A percentile compares a stretch with the other conserved stretches of the same genome.
Evolutionary conservation across 2,329 filamentous ascomycete species (phyloP).

Genomic region (Monilinia vaccinii-corymbosi): DNA sequence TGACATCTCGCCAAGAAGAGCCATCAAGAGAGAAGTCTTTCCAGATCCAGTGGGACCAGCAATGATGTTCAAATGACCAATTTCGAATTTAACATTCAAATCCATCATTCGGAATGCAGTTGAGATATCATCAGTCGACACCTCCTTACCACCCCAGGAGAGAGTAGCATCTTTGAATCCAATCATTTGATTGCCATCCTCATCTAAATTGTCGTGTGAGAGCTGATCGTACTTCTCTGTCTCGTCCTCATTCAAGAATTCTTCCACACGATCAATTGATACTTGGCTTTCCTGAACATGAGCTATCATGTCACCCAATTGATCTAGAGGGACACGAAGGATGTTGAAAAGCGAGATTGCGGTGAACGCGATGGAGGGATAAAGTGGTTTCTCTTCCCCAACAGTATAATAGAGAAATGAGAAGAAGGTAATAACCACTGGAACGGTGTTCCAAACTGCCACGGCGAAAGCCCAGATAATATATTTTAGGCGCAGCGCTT

Average conservation of each 20-base stretch:
- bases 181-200: conserved; percentile 63
- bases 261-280: conserved; percentile 91
- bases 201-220: conserved; percentile 56
- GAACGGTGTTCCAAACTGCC: conserved; percentile 93
- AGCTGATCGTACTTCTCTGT: conserved; percentile 92
- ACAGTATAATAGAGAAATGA: conserved; percentile 91
- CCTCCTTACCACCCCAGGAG: conserved; percentile 73
- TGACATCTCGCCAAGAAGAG: conserved; percentile 92
- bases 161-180: conserved; percentile 80
- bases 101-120: conserved; percentile 77
- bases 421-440: conserved; percentile 90
- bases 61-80: conserved; percentile 85
- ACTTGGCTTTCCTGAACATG: conserved; percentile 97
- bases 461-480: conserved; percentile 87
- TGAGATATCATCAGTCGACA: conserved; percentile 50
- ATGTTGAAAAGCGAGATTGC: conserved; percentile 93
- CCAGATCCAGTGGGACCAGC: conserved; percentile 89
- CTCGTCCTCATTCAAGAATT: conserved; percentile 87
- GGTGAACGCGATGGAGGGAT: conserved; percentile 91
- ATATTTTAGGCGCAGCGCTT: conserved; percentile 70
- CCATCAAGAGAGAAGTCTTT: conserved; percentile 95
- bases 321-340: conserved; percentile 84
- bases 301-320: conserved; percentile 96
- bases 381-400: conserved; percentile 78
- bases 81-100: conserved; percentile 70